Evolutionary conservation across 1,284 basidiomycete species (phyloP).

Genomic region (Cutaneotrichosporon arboriforme): DNA sequence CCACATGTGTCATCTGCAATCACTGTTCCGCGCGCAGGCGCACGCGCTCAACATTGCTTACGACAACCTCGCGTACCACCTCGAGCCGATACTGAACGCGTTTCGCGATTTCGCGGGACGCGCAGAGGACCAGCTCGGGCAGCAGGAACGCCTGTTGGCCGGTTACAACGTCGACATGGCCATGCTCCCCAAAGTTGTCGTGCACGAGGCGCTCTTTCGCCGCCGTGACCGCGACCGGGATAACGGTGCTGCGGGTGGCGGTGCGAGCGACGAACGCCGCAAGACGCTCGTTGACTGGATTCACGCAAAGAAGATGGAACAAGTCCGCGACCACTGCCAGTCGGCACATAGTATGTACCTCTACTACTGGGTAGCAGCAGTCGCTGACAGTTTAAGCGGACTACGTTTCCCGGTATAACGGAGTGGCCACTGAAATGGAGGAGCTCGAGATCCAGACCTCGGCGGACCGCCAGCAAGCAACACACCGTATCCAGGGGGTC

Average conservation of each 20-base stretch:
- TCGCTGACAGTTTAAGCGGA: conserved; percentile 19
- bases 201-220: conserved; percentile 35
- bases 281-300: conserved; percentile 45
- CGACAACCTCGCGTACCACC: conserved; percentile 37
- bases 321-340: conserved; percentile 39
- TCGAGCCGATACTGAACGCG: conserved; percentile 34
- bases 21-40: conserved; percentile 38
- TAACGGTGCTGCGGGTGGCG: too few relatives aligned
- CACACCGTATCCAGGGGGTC: conserved; percentile 55
- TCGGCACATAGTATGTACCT: conserved; percentile 29
- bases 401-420: conserved; percentile 30
- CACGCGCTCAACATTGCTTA: conserved; percentile 40
- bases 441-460: conserved; percentile 68
- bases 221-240: conserved; percentile 25
- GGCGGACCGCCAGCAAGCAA: conserved; percentile 60
- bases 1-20: conserved; percentile 40
- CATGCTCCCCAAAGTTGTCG: conserved; percentile 34
- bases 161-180: conserved; percentile 37
- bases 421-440: conserved; percentile 30
- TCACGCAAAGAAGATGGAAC: conserved; percentile 42
- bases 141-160: conserved; percentile 32
- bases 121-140: conserved; percentile 30
- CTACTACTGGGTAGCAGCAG: background rate
- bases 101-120: conserved; percentile 30
- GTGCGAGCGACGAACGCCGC: conserved; percentile 19